Evolutionary conservation across 345 rosid species (phyloP), one percentile per base, ranked within the genome.

Genomic region (Syzygium oleosum): DNA sequence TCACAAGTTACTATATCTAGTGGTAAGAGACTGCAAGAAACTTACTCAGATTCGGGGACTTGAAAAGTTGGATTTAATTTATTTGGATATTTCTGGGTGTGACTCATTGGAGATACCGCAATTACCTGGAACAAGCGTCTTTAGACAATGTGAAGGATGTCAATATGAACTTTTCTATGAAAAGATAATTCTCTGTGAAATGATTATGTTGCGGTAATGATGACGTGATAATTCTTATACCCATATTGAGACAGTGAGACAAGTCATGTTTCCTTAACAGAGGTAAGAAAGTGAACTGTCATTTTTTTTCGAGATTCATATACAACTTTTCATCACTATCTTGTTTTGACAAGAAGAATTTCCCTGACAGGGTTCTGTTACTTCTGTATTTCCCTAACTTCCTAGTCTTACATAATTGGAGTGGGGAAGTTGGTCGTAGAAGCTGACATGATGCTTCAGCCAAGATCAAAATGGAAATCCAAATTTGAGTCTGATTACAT

Each of bases 41-140:
- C 65, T 0, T 59, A 59, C 65, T 59, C 0, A 27, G 0, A 29
- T 59, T 59, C 6, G 15, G 16, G 31, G 65, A 59, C 3, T 59
- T 4, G 65, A 59, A 59, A 27, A 4, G 16, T 58, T 25, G 65
- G 29, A 5, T 52, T 52, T 52, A 52, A 52, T 4, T 0, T 14
- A 6, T 52, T 15, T 52, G 54, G 6, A 4, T 52, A 52, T 52
- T 52, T 52, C 19, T 15, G 53, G 53, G 55, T 53, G 55, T 0
- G 7, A 53, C 51, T 49, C 51, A 49, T 49, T 49, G 51, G 51
- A 49, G 38, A 34, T 34, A 34, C 38, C 38, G 38, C 38, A 34
- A 34, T 34, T 34, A 34, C 38, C 38, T 34, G 38, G 38, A 34
- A 34, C 38, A 34, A 34, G 38, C 38, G 38, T 34, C 38, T 34